Percentiles rank a stretch among this genome's conserved stretches.
Evolutionary conservation across 345 rosid genomes (phyloP).

Genomic region (Linum trigynum): DNA sequence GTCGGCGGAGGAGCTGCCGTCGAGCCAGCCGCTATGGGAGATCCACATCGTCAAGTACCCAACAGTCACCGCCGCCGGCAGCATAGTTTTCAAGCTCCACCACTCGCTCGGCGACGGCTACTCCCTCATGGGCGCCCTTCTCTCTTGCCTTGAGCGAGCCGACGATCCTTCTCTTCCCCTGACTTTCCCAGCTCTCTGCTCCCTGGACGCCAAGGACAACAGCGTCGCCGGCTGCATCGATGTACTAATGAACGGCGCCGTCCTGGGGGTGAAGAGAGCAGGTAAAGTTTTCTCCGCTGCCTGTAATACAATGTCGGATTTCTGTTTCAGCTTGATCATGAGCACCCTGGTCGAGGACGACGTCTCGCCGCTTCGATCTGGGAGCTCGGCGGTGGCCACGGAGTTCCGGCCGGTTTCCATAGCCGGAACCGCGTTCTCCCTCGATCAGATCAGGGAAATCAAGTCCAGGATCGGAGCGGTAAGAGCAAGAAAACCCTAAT

Average conservation of each 20-base stretch:
- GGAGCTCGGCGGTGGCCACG: slow-evolving; percentile 12
- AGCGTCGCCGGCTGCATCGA: not conserved
- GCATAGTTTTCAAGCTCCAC: slow-evolving; percentile 36
- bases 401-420: slow-evolving; percentile 26
- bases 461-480: slow-evolving; percentile 32
- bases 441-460: slow-evolving; percentile 29
- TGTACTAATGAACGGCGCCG: not conserved
- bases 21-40: slow-evolving; percentile 40
- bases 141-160: slow-evolving; percentile 45
- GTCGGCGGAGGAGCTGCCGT: slow-evolving; percentile 23
- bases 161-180: slow-evolving; percentile 37
- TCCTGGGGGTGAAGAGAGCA: not conserved
- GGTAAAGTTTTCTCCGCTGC: slow-evolving; percentile 10
- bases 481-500: not conserved
- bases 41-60: slow-evolving; percentile 39
- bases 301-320: slow-evolving; percentile 25
- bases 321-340: slow-evolving; percentile 31
- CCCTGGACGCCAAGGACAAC: not conserved
- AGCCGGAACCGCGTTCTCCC: slow-evolving; percentile 26
- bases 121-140: slow-evolving; percentile 43
- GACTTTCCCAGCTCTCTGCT: slow-evolving; percentile 27
- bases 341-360: slow-evolving; percentile 33
- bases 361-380: slow-evolving; percentile 26
- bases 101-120: slow-evolving; percentile 51
- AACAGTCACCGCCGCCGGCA: slow-evolving; percentile 29